Conservation (phyloP, 805 yeast genomes). For the Candida fluviatilis region DNA sequence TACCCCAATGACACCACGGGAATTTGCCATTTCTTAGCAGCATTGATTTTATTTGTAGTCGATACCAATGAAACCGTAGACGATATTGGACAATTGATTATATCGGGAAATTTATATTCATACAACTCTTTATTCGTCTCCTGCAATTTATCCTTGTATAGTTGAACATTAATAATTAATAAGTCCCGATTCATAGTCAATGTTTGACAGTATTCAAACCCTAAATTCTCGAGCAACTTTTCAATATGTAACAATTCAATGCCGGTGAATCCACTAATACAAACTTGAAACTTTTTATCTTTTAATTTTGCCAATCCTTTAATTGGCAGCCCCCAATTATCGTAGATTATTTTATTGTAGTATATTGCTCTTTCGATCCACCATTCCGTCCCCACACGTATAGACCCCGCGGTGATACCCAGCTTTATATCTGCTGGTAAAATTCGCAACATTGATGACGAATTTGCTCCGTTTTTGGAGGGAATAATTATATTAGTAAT, state of each 20-base stretch:
- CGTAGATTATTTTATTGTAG: constrained; percentile 46
- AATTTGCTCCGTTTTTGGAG: constrained; percentile 19
- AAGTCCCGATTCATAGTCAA: constrained; percentile 52
- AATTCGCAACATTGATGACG: constrained; percentile 24
- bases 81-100: constrained; percentile 31
- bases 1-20: constrained; percentile 57
- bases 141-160: constrained; percentile 36
- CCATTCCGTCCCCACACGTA: constrained; percentile 66
- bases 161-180: constrained; percentile 49
- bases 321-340: constrained; percentile 63
- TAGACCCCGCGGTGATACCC: constrained; percentile 16
- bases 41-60: constrained; percentile 50
- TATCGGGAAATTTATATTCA: constrained; percentile 27
- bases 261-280: constrained; percentile 74
- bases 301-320: constrained; percentile 23
- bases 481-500: constrained; percentile 33
- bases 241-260: constrained; percentile 68
- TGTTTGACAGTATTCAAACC: constrained; percentile 46
- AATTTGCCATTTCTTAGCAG: constrained; percentile 53
- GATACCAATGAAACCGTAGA: constrained; percentile 35
- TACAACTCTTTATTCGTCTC: constrained; percentile 41
- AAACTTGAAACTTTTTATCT: constrained; percentile 29
- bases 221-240: constrained; percentile 53
- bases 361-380: constrained; percentile 70
- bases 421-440: constrained; percentile 21